Percentiles rank a stretch among this genome's conserved stretches.
Conservation (phyloP, 805 yeast genomes). For the Wickerhamiella galacta region DNA sequence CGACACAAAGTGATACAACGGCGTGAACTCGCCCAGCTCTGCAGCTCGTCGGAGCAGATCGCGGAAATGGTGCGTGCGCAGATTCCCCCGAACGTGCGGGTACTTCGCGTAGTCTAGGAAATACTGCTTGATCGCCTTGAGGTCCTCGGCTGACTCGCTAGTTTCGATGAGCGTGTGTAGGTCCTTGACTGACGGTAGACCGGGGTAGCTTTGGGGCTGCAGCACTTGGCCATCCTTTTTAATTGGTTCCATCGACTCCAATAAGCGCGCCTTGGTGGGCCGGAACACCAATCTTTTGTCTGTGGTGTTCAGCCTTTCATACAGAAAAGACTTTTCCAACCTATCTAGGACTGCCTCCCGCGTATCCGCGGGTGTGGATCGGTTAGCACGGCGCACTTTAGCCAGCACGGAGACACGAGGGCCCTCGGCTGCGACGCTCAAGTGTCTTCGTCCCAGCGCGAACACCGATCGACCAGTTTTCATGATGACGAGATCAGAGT, state of each 20-base stretch:
- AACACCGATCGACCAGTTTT: no score
- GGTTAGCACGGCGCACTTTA: no score
- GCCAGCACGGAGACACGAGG: no score
- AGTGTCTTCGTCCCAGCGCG: no score
- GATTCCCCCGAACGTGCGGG: conserved; percentile 7
- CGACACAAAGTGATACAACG: conserved; percentile 5
- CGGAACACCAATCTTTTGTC: conserved; percentile 15
- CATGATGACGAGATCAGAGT: no score
- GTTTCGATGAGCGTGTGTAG: conserved; percentile 10
- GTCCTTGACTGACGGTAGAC: conserved; percentile 15
- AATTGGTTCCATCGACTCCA: conserved; percentile 9
- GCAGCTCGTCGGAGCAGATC: conserved; percentile 15
- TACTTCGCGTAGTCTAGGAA: conserved; percentile 11
- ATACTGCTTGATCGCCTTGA: conserved; percentile 8
- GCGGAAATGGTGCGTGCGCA: conserved; percentile 11
- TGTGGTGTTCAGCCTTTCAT: conserved; percentile 10
- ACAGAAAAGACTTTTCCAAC: conserved; percentile 9
- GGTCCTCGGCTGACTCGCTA: conserved; percentile 11
- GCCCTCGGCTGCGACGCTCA: no score
- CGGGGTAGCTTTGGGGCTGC: conserved; percentile 14
- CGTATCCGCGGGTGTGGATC: no score
- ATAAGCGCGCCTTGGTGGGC: conserved; percentile 13
- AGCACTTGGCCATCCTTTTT: conserved; percentile 10
- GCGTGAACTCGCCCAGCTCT: conserved; percentile 11
- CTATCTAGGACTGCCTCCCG: conserved; percentile 6